Evolutionary conservation across 164 flowering plant genomes (phyloP), one percentile per base, ranked within the genome.

Genomic region (Sedum album): DNA sequence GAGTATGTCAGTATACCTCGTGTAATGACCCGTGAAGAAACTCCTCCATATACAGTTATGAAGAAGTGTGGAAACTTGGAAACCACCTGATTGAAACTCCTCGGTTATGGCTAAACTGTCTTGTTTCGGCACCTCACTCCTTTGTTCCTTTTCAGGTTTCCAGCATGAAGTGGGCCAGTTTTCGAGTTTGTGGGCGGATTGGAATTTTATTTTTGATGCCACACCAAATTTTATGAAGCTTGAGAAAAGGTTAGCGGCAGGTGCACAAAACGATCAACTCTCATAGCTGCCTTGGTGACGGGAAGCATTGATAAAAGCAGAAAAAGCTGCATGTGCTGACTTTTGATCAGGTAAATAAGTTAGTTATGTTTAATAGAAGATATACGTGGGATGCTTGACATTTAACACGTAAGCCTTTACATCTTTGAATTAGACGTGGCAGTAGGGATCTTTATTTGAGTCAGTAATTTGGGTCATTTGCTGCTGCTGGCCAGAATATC

Each of bases 351-450:
- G 53, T 48, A 48, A 15, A 48, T 20, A 53, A 21, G 28, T 25
- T 23, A 53, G 28, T 53, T 23, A 53, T 30, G 1, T 1, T 23
- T 25, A 49, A 49, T 49, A 9, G 55, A 49, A 49, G 30, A 53
- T 25, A 25, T 53, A 53, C 60, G 60, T 53, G 60, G 60, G 60
- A 9, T 53, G 60, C 60, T 53, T 53, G 60, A 9, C 14, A 53
- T 25, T 53, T 30, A 53, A 53, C 60, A 53, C 60, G 14, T 25
- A 10, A 21, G 60, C 60, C 8, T 30, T 25, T 53, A 25, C 60
- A 21, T 53, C 30, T 30, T 25, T 14, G 10, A 21, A 53, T 9
- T 25, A 25, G 60, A 9, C 31, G 28, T 25, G 60, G 60, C 60
- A 8, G 60, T 53, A 53, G 15, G 25, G 31, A 53, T 53, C 60